Evolutionary conservation across 139 green algal genomes (phyloP).

Genomic region (Chlamydomonas asymmetrica): DNA sequence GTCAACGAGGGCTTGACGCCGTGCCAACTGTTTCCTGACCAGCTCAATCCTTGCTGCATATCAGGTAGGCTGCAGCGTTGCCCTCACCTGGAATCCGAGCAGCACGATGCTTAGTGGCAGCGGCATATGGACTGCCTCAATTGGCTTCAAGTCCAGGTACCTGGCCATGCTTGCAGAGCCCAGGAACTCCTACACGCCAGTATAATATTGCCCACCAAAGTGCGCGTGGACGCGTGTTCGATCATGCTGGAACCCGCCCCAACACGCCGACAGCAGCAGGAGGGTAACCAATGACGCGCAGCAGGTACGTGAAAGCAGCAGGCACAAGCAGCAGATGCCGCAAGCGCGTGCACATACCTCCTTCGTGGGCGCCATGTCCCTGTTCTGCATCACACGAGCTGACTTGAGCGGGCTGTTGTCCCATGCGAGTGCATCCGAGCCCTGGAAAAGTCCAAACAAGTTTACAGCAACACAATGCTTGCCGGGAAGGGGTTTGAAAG

Average conservation of each 20-base stretch:
- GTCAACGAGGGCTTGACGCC: too few relatives aligned
- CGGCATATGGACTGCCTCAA: constrained; percentile 67
- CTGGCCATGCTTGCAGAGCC: constrained; percentile 35
- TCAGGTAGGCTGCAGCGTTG: too few relatives aligned
- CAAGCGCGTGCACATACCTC: not conserved
- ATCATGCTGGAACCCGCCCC: not conserved
- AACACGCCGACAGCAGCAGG: not conserved
- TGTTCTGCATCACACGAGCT: constrained; percentile 37
- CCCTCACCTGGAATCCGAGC: constrained; percentile 64
- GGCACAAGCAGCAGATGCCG: not conserved
- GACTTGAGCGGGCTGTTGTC: constrained; percentile 47
- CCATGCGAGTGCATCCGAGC: constrained; percentile 42
- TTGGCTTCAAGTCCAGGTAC: constrained; percentile 54
- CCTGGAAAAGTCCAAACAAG: constrained; percentile 12
- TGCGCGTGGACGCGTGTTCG: not conserved
- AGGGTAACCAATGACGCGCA: not conserved
- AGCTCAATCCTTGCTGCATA: too few relatives aligned
- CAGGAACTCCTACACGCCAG: constrained; percentile 38
- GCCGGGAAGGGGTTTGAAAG: not conserved
- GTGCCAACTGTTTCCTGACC: too few relatives aligned
- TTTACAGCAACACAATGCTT: not conserved
- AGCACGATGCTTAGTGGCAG: constrained; percentile 73
- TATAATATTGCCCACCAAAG: not conserved
- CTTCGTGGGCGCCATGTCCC: constrained; percentile 7
- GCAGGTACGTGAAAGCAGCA: not conserved